Evolutionary conservation across 2,329 filamentous ascomycete species (phyloP).

Genomic region (Celoporthe dispersa): DNA sequence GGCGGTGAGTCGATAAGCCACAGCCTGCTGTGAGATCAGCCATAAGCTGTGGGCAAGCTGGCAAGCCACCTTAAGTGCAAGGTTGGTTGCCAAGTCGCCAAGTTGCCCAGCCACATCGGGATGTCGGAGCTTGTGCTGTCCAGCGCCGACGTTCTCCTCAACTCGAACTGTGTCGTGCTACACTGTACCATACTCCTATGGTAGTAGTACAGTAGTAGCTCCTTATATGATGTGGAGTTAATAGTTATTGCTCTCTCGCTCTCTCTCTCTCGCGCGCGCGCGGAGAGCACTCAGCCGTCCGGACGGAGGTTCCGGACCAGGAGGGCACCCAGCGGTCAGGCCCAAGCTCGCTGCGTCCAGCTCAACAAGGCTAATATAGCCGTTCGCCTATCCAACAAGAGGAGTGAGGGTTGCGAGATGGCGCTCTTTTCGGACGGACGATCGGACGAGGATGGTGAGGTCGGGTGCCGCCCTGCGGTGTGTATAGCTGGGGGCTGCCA

Average conservation of each 20-base stretch:
- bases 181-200: neutral
- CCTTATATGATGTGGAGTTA: neutral
- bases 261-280: neutral
- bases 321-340: neutral
- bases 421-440: neutral
- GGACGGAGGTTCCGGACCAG: neutral
- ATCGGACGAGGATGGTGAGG: slow-evolving; percentile 2
- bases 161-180: neutral
- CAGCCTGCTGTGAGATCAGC: neutral
- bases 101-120: slow-evolving; percentile 15
- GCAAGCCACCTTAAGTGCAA: neutral
- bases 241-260: neutral
- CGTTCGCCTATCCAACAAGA: slow-evolving; percentile 9
- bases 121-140: slow-evolving; percentile 15
- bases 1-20: slow-evolving; percentile 5
- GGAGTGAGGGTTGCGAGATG: neutral
- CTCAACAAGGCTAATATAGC: slow-evolving; percentile 6
- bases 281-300: slow-evolving; percentile 8
- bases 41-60: neutral
- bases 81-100: neutral
- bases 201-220: neutral
- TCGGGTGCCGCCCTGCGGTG: neutral
- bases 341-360: neutral
- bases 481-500: neutral
- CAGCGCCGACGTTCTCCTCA: neutral